Evolutionary conservation across 176 grass and related monocot genomes (phyloP).

Genomic region (Carex cristatella): DNA sequence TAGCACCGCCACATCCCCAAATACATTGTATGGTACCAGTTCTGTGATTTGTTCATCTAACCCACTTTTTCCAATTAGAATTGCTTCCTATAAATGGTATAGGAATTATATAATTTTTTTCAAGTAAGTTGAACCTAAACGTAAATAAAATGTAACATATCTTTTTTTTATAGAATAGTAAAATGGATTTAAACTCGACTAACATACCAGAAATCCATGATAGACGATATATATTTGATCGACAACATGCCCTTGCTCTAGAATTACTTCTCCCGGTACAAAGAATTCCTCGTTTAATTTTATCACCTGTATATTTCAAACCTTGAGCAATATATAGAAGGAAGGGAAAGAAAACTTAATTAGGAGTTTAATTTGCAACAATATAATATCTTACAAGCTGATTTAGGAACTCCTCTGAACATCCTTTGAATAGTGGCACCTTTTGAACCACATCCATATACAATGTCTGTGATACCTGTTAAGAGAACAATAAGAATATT

Average conservation of each 20-base stretch:
- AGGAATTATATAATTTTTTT: neutral
- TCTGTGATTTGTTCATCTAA: constrained; percentile 51
- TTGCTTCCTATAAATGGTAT: constrained; percentile 41
- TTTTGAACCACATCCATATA: constrained; percentile 61
- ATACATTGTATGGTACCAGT: constrained; percentile 51
- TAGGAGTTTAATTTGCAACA: neutral
- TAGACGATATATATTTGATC: constrained; percentile 44
- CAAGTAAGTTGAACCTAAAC: neutral
- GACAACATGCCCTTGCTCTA: constrained; percentile 40
- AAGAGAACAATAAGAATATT: neutral
- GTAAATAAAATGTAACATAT: neutral
- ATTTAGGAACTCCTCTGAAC: constrained; percentile 84
- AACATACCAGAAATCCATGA: constrained; percentile 72
- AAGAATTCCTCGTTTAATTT: constrained; percentile 57
- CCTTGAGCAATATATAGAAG: neutral
- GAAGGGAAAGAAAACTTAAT: neutral
- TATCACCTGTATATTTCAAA: constrained; percentile 45
- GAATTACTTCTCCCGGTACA: constrained; percentile 44
- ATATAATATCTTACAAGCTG: constrained; percentile 60
- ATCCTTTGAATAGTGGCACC: constrained; percentile 61
- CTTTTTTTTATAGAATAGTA: neutral
- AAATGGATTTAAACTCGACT: neutral
- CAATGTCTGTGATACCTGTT: constrained; percentile 31
- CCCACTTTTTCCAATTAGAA: constrained; percentile 30
- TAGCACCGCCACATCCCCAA: constrained; percentile 57